A percentile compares a stretch with the other conserved stretches of the same genome.
These are phyloP conservation scores for Crithidia fasciculata DNA, from an alignment of 208 protist genomes.

Conservation along the genomic window DNA sequence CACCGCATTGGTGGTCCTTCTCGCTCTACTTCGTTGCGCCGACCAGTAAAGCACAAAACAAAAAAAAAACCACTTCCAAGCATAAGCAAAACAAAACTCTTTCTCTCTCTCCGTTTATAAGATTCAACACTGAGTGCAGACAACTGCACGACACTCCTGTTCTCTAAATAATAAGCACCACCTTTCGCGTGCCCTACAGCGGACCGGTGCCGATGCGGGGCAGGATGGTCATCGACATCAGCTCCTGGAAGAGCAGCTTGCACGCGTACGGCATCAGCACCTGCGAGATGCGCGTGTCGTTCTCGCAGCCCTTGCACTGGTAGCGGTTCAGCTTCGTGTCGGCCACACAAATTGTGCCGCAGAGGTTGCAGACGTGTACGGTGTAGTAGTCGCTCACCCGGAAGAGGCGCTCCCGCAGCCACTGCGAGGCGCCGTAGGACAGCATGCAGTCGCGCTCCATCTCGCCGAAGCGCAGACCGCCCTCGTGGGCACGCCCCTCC, in stretches of 20 bases:
- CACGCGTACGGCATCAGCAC: conserved; percentile 99
- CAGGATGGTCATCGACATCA: conserved; percentile 98
- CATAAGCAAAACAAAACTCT: too few relatives aligned
- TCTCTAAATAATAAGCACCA: too few relatives aligned
- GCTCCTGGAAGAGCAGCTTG: conserved; percentile 99
- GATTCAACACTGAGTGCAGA: too few relatives aligned
- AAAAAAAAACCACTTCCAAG: too few relatives aligned
- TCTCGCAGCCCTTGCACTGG: conserved; percentile 95
- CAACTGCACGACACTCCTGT: too few relatives aligned
- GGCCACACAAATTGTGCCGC: conserved; percentile 85
- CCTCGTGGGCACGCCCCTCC: conserved; percentile 97
- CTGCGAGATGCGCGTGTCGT: conserved; percentile 88
- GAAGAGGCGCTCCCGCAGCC: conserved; percentile 98
- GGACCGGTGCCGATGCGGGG: conserved; percentile 45
- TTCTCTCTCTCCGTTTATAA: too few relatives aligned
- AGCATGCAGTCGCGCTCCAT: conserved; percentile 99
- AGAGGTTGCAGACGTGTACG: conserved; percentile 94
- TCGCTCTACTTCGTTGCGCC: too few relatives aligned
- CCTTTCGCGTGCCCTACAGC: conserved; percentile 19
- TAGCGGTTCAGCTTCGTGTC: conserved; percentile 72
- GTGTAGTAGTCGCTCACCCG: conserved; percentile 96
- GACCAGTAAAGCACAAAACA: too few relatives aligned
- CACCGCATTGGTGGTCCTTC: too few relatives aligned
- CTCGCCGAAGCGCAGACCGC: conserved; percentile 99
- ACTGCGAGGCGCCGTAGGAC: conserved; percentile 94